Base-by-base conservation (phyloP, 2,329 filamentous ascomycete species). In the Sarocladium brachiariae region DNA sequence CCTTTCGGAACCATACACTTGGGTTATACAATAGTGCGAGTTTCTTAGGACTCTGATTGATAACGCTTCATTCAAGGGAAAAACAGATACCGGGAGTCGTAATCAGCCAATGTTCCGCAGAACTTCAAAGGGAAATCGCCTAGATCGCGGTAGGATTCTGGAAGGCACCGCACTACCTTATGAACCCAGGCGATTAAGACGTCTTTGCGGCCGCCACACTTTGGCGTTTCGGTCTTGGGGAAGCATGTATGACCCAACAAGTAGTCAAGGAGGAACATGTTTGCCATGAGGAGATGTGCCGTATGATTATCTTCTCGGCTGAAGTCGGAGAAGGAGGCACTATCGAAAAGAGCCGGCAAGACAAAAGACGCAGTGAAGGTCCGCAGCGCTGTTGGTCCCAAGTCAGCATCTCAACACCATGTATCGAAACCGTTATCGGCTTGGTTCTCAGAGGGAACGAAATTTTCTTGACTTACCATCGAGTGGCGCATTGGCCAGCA, bases 191-290 rank as follows among this genome's bases (percentile, higher is more conserved):
- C 47, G 5, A 64, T 58, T 9, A 62, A 53, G 47, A 59, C 55
- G 7, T 53, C 51, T 33, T 63, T 61, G 8, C 61, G 56, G 1
- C 56, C 59, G 3, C 55, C 50, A 13, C 50, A 57, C 23, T 54
- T 60, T 16, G 58, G 57, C 23, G 54, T 52, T 18, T 58, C 54
- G 3, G 51, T 35, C 2, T 55, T 56, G 1, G 58, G 47, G 14
- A 63, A 54, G 19, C 58, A 59, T 24, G 54, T 58, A 13, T 52
- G 53, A 3, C 57, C 61, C 2, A 64, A 51, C 1, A 61, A 39
- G 35, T 65, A 64, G 19, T 65, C 62, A 2, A 65, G 49, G 2
- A 71, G 56, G 16, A 68, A 63, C 53, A 65, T 64, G 53, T 70
- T 67, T 5, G 68, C 62, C 19, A 68, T 56, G 1, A 70, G 57